A percentile compares a stretch with the other conserved stretches of the same genome.
Evolutionary conservation across 2,329 filamentous ascomycete species (phyloP).

Genomic region (Zasmidium citrigriseum): DNA sequence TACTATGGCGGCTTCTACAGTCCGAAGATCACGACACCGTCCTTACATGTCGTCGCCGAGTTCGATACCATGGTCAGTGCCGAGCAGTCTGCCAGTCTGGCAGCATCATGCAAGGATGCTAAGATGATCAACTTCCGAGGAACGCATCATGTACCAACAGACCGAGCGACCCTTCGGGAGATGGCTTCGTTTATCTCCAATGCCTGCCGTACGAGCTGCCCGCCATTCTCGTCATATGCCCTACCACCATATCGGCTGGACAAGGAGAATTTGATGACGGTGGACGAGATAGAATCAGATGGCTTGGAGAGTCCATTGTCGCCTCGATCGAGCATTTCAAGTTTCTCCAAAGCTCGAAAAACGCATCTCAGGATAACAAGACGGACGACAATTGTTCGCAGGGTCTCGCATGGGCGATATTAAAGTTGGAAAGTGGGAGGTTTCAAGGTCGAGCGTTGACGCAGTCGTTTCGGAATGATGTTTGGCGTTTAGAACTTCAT

Average conservation of each 20-base stretch:
- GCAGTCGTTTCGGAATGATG: background rate
- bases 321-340: slow-evolving; percentile 3
- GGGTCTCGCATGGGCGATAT: background rate
- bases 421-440: background rate
- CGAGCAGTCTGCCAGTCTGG: slow-evolving; percentile 12
- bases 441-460: background rate
- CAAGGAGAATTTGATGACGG: background rate
- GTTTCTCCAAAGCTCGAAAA: background rate
- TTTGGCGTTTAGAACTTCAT: background rate
- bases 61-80: slow-evolving; percentile 23
- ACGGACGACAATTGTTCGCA: background rate
- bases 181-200: slow-evolving; percentile 17
- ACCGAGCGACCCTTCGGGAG: slow-evolving; percentile 14
- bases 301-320: background rate
- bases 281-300: background rate
- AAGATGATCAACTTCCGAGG: slow-evolving; percentile 15
- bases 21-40: slow-evolving; percentile 18
- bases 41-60: slow-evolving; percentile 16
- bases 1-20: slow-evolving; percentile 24
- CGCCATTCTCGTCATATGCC: too few species aligned
- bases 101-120: slow-evolving; percentile 12
- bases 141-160: slow-evolving; percentile 18
- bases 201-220: slow-evolving; percentile 2
- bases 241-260: background rate
- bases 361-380: background rate